Conservation (phyloP, 2,329 filamentous ascomycete genomes). For the Epichloe elymi region DNA sequence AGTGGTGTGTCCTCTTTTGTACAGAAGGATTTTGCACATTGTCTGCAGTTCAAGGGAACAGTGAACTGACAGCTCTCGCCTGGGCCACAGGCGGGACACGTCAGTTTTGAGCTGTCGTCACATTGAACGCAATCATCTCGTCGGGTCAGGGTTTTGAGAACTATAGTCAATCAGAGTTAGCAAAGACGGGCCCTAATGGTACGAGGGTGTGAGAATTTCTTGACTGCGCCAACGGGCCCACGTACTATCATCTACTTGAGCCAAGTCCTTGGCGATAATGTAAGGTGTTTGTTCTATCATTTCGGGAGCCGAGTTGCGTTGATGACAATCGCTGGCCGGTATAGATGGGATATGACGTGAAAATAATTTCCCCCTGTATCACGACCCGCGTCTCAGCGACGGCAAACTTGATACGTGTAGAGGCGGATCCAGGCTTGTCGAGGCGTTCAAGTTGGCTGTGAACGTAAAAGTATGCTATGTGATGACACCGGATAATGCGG, state of each 20-base stretch:
- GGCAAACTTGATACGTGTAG: not conserved
- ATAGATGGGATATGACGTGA: not conserved
- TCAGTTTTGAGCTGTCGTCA: conserved; percentile 24
- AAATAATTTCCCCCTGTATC: not conserved
- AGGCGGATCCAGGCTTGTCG: not conserved
- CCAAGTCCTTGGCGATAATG: conserved; percentile 14
- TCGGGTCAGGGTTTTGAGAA: conserved; percentile 20
- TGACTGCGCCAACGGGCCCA: not conserved
- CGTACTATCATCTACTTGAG: conserved; percentile 19
- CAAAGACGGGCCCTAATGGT: not conserved
- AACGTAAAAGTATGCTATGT: not conserved
- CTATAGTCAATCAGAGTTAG: conserved; percentile 7
- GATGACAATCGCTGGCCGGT: conserved; percentile 1
- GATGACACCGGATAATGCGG: not conserved
- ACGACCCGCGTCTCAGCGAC: not conserved
- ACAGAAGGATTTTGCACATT: conserved; percentile 37
- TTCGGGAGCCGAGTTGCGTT: not conserved
- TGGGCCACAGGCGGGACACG: conserved; percentile 32
- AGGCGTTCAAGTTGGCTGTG: not conserved
- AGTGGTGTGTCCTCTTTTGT: conserved; percentile 15
- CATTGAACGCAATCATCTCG: conserved; percentile 35
- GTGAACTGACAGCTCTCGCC: conserved; percentile 33
- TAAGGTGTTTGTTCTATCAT: conserved; percentile 7
- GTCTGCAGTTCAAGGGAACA: conserved; percentile 29
- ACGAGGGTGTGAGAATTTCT: not conserved